Conservation (phyloP, 2,329 filamentous ascomycete species). For the Dissoconium aciculare region DNA sequence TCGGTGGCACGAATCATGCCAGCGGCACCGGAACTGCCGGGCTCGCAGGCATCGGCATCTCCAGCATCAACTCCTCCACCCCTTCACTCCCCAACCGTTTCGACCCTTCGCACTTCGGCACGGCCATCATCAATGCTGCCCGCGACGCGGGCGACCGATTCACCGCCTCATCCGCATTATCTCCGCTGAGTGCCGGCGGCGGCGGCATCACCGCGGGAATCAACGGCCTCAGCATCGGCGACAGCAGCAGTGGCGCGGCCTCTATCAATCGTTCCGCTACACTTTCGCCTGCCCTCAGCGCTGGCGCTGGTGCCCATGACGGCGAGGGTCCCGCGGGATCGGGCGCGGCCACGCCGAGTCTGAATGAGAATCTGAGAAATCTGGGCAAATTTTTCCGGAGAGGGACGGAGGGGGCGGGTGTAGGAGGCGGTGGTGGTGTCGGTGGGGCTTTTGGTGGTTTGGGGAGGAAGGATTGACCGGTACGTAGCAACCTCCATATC, state of each 20-base stretch:
- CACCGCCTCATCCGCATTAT: constrained; percentile 39
- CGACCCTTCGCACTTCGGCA: constrained; percentile 68
- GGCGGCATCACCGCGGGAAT: too few relatives aligned
- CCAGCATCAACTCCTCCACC: constrained; percentile 15
- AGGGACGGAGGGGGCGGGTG: too few relatives aligned
- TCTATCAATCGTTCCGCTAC: constrained; percentile 6
- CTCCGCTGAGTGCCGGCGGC: too few relatives aligned
- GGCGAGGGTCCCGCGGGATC: constrained; percentile 36
- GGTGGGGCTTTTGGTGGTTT: too few relatives aligned
- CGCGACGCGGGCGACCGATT: constrained; percentile 69
- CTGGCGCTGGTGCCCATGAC: constrained; percentile 13
- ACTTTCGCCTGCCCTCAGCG: constrained; percentile 9
- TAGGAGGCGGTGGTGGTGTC: too few relatives aligned
- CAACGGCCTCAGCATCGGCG: too few relatives aligned
- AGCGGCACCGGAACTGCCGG: too few relatives aligned
- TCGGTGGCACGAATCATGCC: too few relatives aligned
- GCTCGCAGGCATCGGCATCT: constrained; percentile 26
- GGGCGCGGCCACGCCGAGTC: too few relatives aligned
- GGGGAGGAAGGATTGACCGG: too few relatives aligned
- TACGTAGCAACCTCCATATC: too few relatives aligned
- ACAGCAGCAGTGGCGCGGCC: too few relatives aligned
- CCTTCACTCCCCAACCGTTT: constrained; percentile 40
- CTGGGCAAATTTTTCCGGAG: constrained; percentile 92
- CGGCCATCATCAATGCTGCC: constrained; percentile 75
- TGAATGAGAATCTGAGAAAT: constrained; percentile 89